A percentile compares a stretch with the other conserved stretches of the same genome.
These are phyloP conservation scores for Fusarium goolgardi DNA, from an alignment of 2,329 filamentous ascomycete genomes.

Conservation along the genomic window DNA sequence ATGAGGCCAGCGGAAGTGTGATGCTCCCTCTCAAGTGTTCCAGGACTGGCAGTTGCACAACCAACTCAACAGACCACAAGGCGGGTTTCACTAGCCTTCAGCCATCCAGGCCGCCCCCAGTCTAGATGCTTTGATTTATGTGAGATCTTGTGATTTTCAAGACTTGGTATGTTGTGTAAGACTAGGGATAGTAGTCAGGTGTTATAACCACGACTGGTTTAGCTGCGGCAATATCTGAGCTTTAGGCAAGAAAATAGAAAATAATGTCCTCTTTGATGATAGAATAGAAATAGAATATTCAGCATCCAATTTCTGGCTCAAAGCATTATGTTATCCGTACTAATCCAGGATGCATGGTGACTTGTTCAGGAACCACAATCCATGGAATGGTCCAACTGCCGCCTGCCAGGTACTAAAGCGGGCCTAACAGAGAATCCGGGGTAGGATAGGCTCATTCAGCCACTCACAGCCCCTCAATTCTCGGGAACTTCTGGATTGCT, in stretches of 20 bases:
- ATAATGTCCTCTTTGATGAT: neutral
- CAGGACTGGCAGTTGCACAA: conserved; percentile 39
- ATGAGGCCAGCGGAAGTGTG: conserved; percentile 50
- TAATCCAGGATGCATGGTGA: neutral
- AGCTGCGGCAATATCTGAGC: neutral
- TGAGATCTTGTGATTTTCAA: conserved; percentile 18
- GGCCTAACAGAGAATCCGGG: conserved; percentile 39
- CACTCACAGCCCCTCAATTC: conserved; percentile 35
- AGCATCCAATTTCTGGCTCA: neutral
- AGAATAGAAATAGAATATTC: conserved; percentile 1
- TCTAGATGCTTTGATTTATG: neutral
- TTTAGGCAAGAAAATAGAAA: neutral
- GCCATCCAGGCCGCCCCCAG: conserved; percentile 41
- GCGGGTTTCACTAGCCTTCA: conserved; percentile 49
- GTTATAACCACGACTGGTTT: conserved; percentile 5
- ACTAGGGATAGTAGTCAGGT: conserved; percentile 17
- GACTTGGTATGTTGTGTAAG: neutral
- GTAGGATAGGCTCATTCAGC: conserved; percentile 30
- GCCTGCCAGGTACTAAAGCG: conserved; percentile 5
- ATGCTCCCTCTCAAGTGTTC: conserved; percentile 38
- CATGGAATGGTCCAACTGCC: conserved; percentile 12
- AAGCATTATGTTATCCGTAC: neutral
- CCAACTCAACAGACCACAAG: conserved; percentile 49
- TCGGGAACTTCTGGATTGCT: neutral
- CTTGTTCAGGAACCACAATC: neutral